phyloP scores from a whole-genome alignment of 225 moss, liverwort and hornwort genomes.

The Takakia lepidozioides region DNA sequence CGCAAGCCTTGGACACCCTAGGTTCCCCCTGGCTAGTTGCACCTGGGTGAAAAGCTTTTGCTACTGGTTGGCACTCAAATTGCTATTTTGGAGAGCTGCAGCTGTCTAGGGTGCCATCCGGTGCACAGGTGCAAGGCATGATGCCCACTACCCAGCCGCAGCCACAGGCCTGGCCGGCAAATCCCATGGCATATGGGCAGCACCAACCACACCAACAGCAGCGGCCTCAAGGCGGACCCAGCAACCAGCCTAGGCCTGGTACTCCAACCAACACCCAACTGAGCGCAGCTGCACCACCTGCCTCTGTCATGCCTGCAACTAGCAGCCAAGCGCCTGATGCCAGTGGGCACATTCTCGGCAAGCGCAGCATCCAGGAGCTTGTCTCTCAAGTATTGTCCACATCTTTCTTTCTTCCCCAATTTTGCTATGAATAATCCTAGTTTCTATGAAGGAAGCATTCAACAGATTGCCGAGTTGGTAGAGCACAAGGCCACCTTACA shows the following conservation, averaged over 20 bases:
- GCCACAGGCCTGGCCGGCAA: slow-evolving; percentile 15
- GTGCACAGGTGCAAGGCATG: slow-evolving; percentile 36
- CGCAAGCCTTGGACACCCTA: too few relatives aligned
- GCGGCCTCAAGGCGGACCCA: slow-evolving; percentile 30
- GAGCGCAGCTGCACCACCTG: slow-evolving; percentile 8
- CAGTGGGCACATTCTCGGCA: slow-evolving; percentile 80
- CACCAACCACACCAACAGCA: slow-evolving; percentile 14
- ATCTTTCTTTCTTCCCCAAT: neutral
- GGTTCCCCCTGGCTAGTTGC: too few relatives aligned
- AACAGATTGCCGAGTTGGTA: too few relatives aligned
- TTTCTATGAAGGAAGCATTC: too few relatives aligned
- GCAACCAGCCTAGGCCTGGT: slow-evolving; percentile 43
- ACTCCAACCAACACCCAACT: slow-evolving; percentile 47
- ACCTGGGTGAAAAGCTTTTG: too few relatives aligned
- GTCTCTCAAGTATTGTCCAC: slow-evolving; percentile 36
- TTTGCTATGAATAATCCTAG: too few relatives aligned
- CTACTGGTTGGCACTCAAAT: too few relatives aligned
- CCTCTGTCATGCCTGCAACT: slow-evolving; percentile 28
- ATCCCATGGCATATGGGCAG: slow-evolving; percentile 40
- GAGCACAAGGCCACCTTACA: too few relatives aligned
- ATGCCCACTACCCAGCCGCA: slow-evolving; percentile 30
- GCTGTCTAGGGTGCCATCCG: slow-evolving; percentile 25
- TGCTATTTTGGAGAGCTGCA: slow-evolving; percentile 19
- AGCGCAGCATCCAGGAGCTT: slow-evolving; percentile 90
- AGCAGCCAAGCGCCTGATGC: slow-evolving; percentile 41